Conservation (phyloP, 495 filamentous ascomycete genomes). For the Cercophora scortea region DNA sequence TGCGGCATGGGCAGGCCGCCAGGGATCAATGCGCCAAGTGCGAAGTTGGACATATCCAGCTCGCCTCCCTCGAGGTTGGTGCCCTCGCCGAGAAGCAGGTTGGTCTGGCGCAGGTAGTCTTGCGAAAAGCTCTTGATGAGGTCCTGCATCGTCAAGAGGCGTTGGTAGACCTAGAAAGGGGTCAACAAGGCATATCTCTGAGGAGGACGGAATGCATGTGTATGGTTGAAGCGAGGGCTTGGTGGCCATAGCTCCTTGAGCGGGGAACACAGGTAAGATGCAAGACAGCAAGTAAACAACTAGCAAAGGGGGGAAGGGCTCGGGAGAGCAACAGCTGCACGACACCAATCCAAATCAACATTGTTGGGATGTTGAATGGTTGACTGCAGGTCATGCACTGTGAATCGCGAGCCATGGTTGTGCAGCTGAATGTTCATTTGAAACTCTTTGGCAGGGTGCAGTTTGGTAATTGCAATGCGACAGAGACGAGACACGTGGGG, state of each 20-base stretch:
- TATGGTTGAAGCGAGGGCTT: background rate
- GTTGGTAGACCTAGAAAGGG: conserved; percentile 55
- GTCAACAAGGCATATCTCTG: conserved; percentile 15
- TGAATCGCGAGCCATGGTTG: no score
- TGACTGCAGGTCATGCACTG: no score
- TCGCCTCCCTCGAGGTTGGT: conserved; percentile 35
- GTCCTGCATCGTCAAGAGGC: conserved; percentile 63
- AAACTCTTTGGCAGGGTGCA: no score
- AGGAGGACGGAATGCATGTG: background rate
- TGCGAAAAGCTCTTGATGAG: conserved; percentile 65
- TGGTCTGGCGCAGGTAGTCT: conserved; percentile 77
- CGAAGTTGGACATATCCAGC: conserved; percentile 45
- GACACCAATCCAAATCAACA: no score
- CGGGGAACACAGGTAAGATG: background rate
- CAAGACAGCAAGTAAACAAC: background rate
- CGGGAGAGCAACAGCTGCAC: no score
- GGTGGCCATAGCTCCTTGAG: background rate
- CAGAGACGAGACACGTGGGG: no score
- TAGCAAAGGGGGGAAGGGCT: no score
- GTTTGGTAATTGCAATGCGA: no score
- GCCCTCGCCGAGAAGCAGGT: conserved; percentile 64
- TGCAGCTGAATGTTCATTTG: no score
- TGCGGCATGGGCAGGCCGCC: conserved; percentile 25
- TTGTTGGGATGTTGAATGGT: no score
- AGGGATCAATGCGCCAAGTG: conserved; percentile 24